A percentile compares a stretch with the other conserved stretches of the same genome.
Conservation (phyloP, 768 basidiomycete species). For the Sporobolomyces pararoseus region DNA sequence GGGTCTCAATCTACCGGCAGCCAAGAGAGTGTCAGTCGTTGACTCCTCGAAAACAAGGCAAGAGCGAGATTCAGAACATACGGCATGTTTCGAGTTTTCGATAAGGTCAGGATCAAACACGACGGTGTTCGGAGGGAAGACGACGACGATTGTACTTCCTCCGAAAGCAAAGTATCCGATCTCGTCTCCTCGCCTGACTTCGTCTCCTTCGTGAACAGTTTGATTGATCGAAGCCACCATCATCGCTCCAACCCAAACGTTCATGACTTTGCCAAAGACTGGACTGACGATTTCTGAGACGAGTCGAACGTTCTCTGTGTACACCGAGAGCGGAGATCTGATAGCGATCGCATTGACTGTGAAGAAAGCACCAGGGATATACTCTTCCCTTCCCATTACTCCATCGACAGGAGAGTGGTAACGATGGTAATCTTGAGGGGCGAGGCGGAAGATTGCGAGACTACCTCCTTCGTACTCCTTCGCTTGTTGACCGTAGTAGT, state of each 20-base stretch:
- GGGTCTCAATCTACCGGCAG: slow-evolving; percentile 20
- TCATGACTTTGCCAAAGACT: slow-evolving; percentile 86
- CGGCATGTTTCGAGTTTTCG: slow-evolving; percentile 74
- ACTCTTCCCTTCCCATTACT: slow-evolving; percentile 71
- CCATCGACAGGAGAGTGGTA: slow-evolving; percentile 73
- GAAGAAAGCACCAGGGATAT: slow-evolving; percentile 88
- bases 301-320: slow-evolving; percentile 89
- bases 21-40: no score
- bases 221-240: slow-evolving; percentile 80
- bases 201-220: slow-evolving; percentile 78
- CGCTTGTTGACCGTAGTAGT: slow-evolving; percentile 65
- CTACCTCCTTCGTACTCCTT: slow-evolving; percentile 74
- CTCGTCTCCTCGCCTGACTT: slow-evolving; percentile 78
- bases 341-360: slow-evolving; percentile 90
- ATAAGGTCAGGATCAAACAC: slow-evolving; percentile 89
- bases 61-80: slow-evolving; percentile 47
- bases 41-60: not conserved
- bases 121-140: slow-evolving; percentile 79
- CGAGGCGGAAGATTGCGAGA: slow-evolving; percentile 81
- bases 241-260: slow-evolving; percentile 88
- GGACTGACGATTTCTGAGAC: slow-evolving; percentile 86
- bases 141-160: slow-evolving; percentile 61
- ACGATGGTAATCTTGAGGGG: slow-evolving; percentile 86
- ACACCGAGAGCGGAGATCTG: slow-evolving; percentile 76
- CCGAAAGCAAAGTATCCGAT: slow-evolving; percentile 80